Conservation (phyloP, 805 yeast genomes). For the Kodamaea neixiangensis region DNA sequence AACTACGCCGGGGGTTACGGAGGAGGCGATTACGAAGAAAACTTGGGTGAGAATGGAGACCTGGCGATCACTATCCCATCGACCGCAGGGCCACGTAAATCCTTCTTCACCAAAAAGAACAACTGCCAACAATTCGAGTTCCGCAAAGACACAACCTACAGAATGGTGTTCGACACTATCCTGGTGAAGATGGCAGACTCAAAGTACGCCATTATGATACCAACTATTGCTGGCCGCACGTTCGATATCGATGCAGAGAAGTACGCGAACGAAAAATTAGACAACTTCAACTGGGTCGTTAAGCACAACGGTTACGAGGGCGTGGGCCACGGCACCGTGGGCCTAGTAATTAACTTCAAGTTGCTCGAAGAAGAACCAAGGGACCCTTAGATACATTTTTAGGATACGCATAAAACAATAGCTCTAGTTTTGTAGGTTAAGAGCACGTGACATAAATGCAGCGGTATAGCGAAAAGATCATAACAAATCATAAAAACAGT, state of each 20-base stretch:
- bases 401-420: not conserved
- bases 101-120: constrained; percentile 40
- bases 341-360: constrained; percentile 40
- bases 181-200: constrained; percentile 52
- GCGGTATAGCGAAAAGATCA: not conserved
- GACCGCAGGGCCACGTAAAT: constrained; percentile 40
- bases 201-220: constrained; percentile 52
- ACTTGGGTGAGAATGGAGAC: constrained; percentile 23
- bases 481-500: constrained; percentile 17
- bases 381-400: not conserved
- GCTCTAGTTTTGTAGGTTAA: too few species aligned
- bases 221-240: constrained; percentile 46
- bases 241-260: constrained; percentile 44
- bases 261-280: constrained; percentile 45
- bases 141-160: constrained; percentile 37
- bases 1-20: constrained; percentile 13
- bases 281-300: constrained; percentile 49
- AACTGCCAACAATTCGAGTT: constrained; percentile 46
- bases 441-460: too few species aligned
- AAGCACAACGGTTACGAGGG: constrained; percentile 39
- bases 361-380: constrained; percentile 31
- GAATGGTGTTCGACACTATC: constrained; percentile 57
- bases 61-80: constrained; percentile 32
- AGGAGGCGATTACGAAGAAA: constrained; percentile 23
- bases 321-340: constrained; percentile 32